A percentile compares a stretch with the other conserved stretches of the same genome.
These are phyloP conservation scores for Myxozyma kluyveri DNA, from an alignment of 805 yeast genomes.

Conservation along the genomic window DNA sequence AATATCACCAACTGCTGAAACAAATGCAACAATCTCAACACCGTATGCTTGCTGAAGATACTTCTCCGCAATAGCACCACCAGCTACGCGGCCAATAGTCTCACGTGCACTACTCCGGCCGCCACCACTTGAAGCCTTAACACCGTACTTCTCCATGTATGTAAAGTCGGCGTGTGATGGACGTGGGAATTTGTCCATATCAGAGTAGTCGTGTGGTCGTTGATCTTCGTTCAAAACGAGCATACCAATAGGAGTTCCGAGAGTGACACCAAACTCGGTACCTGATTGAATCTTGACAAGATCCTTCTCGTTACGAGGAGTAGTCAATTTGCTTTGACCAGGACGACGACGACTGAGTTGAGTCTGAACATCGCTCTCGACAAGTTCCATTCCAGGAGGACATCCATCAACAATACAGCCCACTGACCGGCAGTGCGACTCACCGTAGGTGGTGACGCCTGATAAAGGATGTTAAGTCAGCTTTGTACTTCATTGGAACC, in stretches of 20 bases:
- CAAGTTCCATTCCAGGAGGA: slow-evolving; percentile 87
- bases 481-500: not conserved
- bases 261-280: slow-evolving; percentile 81
- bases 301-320: slow-evolving; percentile 96
- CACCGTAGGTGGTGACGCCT: slow-evolving; percentile 94
- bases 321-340: slow-evolving; percentile 86
- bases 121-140: slow-evolving; percentile 94
- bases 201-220: slow-evolving; percentile 92
- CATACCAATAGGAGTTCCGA: slow-evolving; percentile 97
- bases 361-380: slow-evolving; percentile 89
- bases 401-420: slow-evolving; percentile 99
- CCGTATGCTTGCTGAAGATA: slow-evolving; percentile 69
- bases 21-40: slow-evolving; percentile 95
- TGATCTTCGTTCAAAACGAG: slow-evolving; percentile 91
- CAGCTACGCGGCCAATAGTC: slow-evolving; percentile 98
- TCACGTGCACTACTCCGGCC: slow-evolving; percentile 97
- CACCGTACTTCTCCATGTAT: slow-evolving; percentile 83
- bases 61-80: slow-evolving; percentile 97
- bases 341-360: slow-evolving; percentile 97
- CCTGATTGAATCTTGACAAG: slow-evolving; percentile 91
- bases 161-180: slow-evolving; percentile 98
- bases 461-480: slow-evolving; percentile 24
- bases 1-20: slow-evolving; percentile 82
- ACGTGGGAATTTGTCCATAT: slow-evolving; percentile 92
- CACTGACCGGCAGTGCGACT: slow-evolving; percentile 94